phyloP scores from a whole-genome alignment of 768 basidiomycete genomes.

The Macrolepiota dolichaula region DNA sequence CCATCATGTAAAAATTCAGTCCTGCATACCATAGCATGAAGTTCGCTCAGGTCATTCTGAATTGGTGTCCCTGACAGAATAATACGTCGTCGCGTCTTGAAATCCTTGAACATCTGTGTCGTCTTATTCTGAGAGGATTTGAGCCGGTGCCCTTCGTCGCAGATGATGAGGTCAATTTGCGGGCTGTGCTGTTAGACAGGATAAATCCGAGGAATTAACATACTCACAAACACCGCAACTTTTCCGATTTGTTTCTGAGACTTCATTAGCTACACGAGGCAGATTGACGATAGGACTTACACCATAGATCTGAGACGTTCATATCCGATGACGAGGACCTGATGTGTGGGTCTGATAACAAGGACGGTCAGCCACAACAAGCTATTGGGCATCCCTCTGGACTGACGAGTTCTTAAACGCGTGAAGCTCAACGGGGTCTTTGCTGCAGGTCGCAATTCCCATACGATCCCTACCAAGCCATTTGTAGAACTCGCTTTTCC shows the following conservation, averaged over 20 bases:
- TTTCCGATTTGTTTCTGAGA: slow-evolving; percentile 8
- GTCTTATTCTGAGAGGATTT: slow-evolving; percentile 94
- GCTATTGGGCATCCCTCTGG: not conserved
- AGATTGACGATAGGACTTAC: slow-evolving; percentile 39
- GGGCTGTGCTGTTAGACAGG: slow-evolving; percentile 46
- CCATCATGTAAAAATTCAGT: not conserved
- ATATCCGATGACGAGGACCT: slow-evolving; percentile 93
- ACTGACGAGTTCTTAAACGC: slow-evolving; percentile 74
- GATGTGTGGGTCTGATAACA: slow-evolving; percentile 57
- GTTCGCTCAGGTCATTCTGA: slow-evolving; percentile 94
- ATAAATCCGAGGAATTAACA: not conserved
- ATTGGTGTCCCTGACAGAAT: slow-evolving; percentile 97
- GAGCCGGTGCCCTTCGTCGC: slow-evolving; percentile 95
- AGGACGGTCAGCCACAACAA: not conserved
- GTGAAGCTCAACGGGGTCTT: slow-evolving; percentile 49
- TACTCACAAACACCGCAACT: slow-evolving; percentile 8
- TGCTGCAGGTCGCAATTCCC: slow-evolving; percentile 43
- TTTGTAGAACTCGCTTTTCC: slow-evolving; percentile 94
- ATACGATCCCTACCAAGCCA: slow-evolving; percentile 68
- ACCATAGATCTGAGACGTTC: slow-evolving; percentile 83
- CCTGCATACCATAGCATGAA: slow-evolving; percentile 83
- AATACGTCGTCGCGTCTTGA: slow-evolving; percentile 73
- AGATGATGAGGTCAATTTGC: slow-evolving; percentile 89
- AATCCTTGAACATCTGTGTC: slow-evolving; percentile 75
- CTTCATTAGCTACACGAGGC: not conserved